Base-by-base conservation (phyloP, 2,329 filamentous ascomycete species). In the Colletotrichum sp. region DNA sequence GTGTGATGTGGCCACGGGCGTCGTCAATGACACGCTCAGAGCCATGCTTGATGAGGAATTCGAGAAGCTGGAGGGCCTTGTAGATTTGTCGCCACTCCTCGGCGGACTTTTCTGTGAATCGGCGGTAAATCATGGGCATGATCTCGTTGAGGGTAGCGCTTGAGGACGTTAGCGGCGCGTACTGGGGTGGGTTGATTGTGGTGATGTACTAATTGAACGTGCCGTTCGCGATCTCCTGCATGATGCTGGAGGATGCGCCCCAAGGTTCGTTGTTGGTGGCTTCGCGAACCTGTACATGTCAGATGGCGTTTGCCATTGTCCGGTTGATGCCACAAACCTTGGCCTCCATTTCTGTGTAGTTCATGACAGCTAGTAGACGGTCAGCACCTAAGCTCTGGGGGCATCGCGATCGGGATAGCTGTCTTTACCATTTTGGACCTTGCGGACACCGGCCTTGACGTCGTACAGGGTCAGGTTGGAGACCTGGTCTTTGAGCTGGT, bases 21-120 rank as follows among this genome's bases (percentile, higher is more conserved):
- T 99, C 97, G 86, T 99, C 97, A 79, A 99, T 96, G 49, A 99
- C 97, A 71, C 97, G 92, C 86, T 99, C 97, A 15, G 97, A 99
- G 78, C 97, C 97, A 85, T 99, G 97, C 89, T 99, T 99, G 87
- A 99, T 94, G 36, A 99, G 91, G 83, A 98, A 98, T 85, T 99
- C 96, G 83, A 99, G 94, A 72, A 99, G 90, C 89, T 99, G 97
- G 28, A 99, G 93, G 12, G 95, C 94, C 89, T 99, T 99, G 91
- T 99, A 99, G 83, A 99, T 99, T 86, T 99, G 97, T 80, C 97
- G 92, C 97, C 97, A 99, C 87, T 99, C 97, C 84, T 99, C 97
- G 72, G 97, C 96, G 9, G 96, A 91, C 89, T 99, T 99, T 85
- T 99, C 97, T 77, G 97, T 99, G 86, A 99, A 99, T 79, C 97